Base-by-base conservation (phyloP, 2,329 filamentous ascomycete genomes). In the Fusarium sp. region DNA sequence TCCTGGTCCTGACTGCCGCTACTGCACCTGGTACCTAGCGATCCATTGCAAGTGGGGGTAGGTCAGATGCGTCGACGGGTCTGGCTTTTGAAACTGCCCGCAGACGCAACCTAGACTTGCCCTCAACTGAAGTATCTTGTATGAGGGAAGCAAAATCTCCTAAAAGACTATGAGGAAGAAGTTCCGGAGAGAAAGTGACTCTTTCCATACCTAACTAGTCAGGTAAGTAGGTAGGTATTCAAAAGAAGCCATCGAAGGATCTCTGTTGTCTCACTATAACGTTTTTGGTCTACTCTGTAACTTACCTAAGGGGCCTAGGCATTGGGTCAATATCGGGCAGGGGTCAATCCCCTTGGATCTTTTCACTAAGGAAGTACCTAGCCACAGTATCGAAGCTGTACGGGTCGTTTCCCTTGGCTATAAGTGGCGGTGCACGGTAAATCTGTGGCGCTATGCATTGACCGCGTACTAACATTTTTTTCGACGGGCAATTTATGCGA, bases 401-500 rank as follows among this genome's bases (percentile, higher is more conserved):
- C 9, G 9, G 18, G 34, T 38, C 10, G 18, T 38, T 38, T n/a
- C 34, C 22, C 20, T 12, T 24, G 4, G 11, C 18, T 15, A 24
- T 15, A 18, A 58, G 65, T 71, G 67, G 72, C 71, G 59, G 72
- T 68, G 62, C 52, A 38, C 52, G 41, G 16, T 29, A 43, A 41
- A 18, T 1, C 3, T 58, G 65, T 73, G 67, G 72, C 70, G 56
- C 34, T 56, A 70, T 55, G 61, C 69, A 62, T 63, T 20, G 72
- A 62, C 59, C 73, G 73, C 73, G 58, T 43, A 45, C 64, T 52
- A 59, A 45, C 62, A 64, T 48, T 49, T 64, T 64, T 57, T 38
- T 38, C 54, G 40, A 29, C 11, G 34, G 34, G 34, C 32, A 46
- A 46, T 41, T 45, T 55, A 64, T 58, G 57, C 63, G 57, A 55